phyloP scores from a whole-genome alignment of 495 filamentous ascomycete genomes.

The Neurospora cerealis region DNA sequence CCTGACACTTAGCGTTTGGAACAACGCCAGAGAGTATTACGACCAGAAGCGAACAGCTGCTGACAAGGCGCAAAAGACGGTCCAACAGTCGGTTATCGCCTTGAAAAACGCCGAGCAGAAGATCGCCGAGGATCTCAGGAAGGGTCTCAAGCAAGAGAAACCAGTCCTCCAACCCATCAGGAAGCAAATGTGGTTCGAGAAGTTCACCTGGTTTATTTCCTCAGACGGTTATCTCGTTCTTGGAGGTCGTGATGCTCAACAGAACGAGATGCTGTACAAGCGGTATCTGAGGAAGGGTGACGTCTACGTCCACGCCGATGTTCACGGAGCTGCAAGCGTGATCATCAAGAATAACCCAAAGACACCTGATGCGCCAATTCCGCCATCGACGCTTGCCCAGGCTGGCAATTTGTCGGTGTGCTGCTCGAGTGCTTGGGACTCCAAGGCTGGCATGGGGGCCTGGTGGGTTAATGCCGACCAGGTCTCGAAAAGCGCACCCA shows the following conservation, averaged over 20 bases:
- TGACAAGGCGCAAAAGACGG: conserved; percentile 76
- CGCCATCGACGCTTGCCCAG: conserved; percentile 83
- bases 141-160: conserved; percentile 85
- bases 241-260: conserved; percentile 76
- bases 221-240: conserved; percentile 93
- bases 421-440: conserved; percentile 86
- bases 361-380: conserved; percentile 71
- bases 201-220: conserved; percentile 88
- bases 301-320: conserved; percentile 82
- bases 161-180: conserved; percentile 73
- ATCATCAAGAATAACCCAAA: conserved; percentile 76
- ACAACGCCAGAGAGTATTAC: conserved; percentile 86
- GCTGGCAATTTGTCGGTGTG: conserved; percentile 76
- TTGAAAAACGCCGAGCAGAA: conserved; percentile 85
- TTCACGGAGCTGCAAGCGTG: conserved; percentile 71
- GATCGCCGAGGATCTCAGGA: conserved; percentile 73
- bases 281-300: conserved; percentile 80
- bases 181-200: conserved; percentile 88
- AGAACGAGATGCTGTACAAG: conserved; percentile 84
- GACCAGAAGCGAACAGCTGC: conserved; percentile 76
- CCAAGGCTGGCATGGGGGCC: conserved; percentile 86
- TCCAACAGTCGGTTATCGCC: conserved; percentile 71
- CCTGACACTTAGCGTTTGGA: conserved; percentile 69
- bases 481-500: conserved; percentile 68
- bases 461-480: conserved; percentile 89